These are phyloP conservation scores for Phytophthora sansomeana DNA, from an alignment of 352 stramenopile species.

Conservation along the genomic window DNA sequence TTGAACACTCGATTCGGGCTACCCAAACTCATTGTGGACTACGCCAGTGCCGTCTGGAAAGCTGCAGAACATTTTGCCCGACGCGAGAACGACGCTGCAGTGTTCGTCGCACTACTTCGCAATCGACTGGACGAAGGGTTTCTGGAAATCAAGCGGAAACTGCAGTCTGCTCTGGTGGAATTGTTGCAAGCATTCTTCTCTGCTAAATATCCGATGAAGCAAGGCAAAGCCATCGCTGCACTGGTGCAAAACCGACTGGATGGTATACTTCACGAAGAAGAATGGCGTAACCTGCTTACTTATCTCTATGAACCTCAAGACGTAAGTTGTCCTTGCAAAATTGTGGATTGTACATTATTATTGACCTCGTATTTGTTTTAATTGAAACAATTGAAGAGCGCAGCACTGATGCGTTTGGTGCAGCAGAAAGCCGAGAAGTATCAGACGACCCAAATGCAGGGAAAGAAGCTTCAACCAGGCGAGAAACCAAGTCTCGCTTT, in stretches of 20 bases:
- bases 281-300: conserved; percentile 76
- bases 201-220: conserved; percentile 70
- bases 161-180: conserved; percentile 78
- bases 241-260: conserved; percentile 56
- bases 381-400: conserved; percentile 40
- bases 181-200: conserved; percentile 78
- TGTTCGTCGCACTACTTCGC: conserved; percentile 80
- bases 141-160: conserved; percentile 74
- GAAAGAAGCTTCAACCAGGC: conserved; percentile 14
- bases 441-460: conserved; percentile 22
- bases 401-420: conserved; percentile 53
- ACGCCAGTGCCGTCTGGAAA: conserved; percentile 86
- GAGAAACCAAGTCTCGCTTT: conserved; percentile 37
- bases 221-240: conserved; percentile 55
- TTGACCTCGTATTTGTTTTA: conserved; percentile 1
- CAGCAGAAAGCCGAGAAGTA: conserved; percentile 51
- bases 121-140: conserved; percentile 90
- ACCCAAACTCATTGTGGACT: conserved; percentile 75
- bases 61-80: conserved; percentile 53
- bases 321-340: conserved; percentile 35
- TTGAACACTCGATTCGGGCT: conserved; percentile 89
- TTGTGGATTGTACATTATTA: background rate
- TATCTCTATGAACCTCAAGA: conserved; percentile 84
- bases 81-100: conserved; percentile 73
- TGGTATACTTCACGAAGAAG: conserved; percentile 57